Conservation (phyloP, 257 asterid genomes). For the Ligustrum vulgare region DNA sequence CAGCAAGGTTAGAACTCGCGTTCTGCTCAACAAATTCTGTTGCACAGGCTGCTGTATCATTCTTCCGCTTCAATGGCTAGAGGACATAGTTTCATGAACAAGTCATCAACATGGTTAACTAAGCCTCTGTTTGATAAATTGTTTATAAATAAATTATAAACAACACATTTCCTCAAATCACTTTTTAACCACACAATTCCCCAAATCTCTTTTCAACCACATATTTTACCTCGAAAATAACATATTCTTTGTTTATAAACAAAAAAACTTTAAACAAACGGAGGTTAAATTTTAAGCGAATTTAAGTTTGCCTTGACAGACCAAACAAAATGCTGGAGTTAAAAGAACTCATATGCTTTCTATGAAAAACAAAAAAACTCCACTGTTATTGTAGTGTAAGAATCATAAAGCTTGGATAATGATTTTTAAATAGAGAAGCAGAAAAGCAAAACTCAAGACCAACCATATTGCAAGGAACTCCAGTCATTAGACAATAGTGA, state of each 20-base stretch:
- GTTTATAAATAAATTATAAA: no score
- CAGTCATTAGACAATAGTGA: neutral
- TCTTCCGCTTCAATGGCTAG: conserved; percentile 73
- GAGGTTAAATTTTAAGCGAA: conserved; percentile 1
- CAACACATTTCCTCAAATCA: no score
- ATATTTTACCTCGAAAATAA: no score
- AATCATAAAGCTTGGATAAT: neutral
- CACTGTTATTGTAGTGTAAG: neutral
- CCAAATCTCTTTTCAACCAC: no score
- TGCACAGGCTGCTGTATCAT: conserved; percentile 43
- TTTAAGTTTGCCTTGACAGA: conserved; percentile 12
- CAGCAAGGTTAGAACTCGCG: conserved; percentile 41
- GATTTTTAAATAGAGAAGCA: neutral
- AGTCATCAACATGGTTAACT: conserved; percentile 8
- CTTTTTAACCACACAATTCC: no score
- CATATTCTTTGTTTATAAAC: no score
- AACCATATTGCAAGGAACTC: neutral
- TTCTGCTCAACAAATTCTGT: conserved; percentile 44
- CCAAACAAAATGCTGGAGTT: conserved; percentile 10
- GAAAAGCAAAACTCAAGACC: neutral
- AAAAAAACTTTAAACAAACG: no score
- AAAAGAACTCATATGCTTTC: neutral
- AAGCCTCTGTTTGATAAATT: no score
- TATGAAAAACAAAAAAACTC: neutral
- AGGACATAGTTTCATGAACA: conserved; percentile 22